These are phyloP conservation scores for Talaromyces albobiverticillius DNA, from an alignment of 2,329 filamentous ascomycete genomes.

Conservation along the genomic window DNA sequence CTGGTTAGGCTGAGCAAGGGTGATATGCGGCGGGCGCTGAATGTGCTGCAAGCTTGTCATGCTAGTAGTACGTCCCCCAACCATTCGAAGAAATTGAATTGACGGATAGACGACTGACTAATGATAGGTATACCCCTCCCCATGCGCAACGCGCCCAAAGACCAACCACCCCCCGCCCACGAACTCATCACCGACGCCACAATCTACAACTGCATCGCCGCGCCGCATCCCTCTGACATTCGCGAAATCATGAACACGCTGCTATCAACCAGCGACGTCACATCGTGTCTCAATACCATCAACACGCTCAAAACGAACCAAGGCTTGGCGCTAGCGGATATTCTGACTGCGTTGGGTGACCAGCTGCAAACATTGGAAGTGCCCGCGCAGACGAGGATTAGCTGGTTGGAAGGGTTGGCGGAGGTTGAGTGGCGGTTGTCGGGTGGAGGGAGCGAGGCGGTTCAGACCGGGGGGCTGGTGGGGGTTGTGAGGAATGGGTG, in stretches of 20 bases:
- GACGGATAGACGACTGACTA: slow-evolving; percentile 6
- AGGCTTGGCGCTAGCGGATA: slow-evolving; percentile 88
- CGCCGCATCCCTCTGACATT: slow-evolving; percentile 87
- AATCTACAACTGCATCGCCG: slow-evolving; percentile 97
- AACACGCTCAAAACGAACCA: slow-evolving; percentile 82
- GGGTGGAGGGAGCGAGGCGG: slow-evolving; percentile 77
- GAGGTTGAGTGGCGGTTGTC: slow-evolving; percentile 91
- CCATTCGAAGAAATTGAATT: not conserved
- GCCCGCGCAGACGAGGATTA: slow-evolving; percentile 78
- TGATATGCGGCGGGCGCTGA: slow-evolving; percentile 91
- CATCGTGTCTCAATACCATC: slow-evolving; percentile 81
- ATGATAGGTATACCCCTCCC: slow-evolving; percentile 62
- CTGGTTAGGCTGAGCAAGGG: slow-evolving; percentile 86
- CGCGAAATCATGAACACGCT: slow-evolving; percentile 79
- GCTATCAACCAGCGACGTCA: slow-evolving; percentile 80
- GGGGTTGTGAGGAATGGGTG: slow-evolving; percentile 84
- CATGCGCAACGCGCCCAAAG: slow-evolving; percentile 57
- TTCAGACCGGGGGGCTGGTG: slow-evolving; percentile 91
- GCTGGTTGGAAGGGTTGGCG: slow-evolving; percentile 86
- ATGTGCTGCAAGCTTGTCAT: slow-evolving; percentile 94
- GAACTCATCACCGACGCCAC: slow-evolving; percentile 87
- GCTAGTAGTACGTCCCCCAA: slow-evolving; percentile 67
- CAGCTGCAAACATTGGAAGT: slow-evolving; percentile 81
- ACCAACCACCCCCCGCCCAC: slow-evolving; percentile 59
- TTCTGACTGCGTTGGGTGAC: slow-evolving; percentile 80